Evolutionary conservation across 768 basidiomycete species (phyloP).

Genomic region (Pseudohyphozyma bogoriensis): DNA sequence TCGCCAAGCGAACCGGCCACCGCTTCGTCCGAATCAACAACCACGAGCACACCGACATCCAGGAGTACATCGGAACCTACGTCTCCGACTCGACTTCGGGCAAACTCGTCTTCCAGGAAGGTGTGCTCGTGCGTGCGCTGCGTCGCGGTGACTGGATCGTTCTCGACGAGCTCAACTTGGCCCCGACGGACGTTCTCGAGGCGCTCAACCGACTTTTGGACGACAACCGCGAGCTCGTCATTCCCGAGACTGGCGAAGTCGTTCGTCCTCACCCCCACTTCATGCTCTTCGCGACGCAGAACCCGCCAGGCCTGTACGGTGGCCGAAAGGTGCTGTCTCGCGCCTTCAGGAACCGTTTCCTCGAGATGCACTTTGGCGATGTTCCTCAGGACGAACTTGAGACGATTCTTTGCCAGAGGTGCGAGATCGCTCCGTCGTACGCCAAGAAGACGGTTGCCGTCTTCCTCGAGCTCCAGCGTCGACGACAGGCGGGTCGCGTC

Average conservation of each 20-base stretch:
- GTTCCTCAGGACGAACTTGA: conserved; percentile 90
- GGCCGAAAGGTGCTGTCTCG: conserved; percentile 89
- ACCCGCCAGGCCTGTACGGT: conserved; percentile 89
- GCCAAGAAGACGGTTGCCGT: conserved; percentile 81
- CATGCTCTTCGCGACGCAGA: conserved; percentile 97
- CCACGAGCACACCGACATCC: conserved; percentile 98
- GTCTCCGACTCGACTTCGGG: conserved; percentile 84
- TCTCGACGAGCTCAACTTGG: conserved; percentile 91
- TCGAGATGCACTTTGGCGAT: conserved; percentile 95
- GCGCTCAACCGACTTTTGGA: conserved; percentile 92
- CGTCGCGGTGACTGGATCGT: conserved; percentile 95
- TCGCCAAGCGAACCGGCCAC: conserved; percentile 86
- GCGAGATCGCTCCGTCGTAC: conserved; percentile 86
- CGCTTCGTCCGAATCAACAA: conserved; percentile 97
- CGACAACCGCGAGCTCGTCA: conserved; percentile 90
- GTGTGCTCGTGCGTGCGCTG: conserved; percentile 81
- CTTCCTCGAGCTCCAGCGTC: conserved; percentile 84
- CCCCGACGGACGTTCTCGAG: conserved; percentile 94
- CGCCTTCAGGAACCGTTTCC: conserved; percentile 91
- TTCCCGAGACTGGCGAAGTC: conserved; percentile 92
- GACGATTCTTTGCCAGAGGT: conserved; percentile 83
- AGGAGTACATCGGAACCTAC: conserved; percentile 95
- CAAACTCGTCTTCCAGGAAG: conserved; percentile 90
- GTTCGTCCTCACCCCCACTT: conserved; percentile 88
- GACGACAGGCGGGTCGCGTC: conserved; percentile 77